phyloP scores from a whole-genome alignment of 371 early-diverging fungal species.

The Rhizomucor pusillus region DNA sequence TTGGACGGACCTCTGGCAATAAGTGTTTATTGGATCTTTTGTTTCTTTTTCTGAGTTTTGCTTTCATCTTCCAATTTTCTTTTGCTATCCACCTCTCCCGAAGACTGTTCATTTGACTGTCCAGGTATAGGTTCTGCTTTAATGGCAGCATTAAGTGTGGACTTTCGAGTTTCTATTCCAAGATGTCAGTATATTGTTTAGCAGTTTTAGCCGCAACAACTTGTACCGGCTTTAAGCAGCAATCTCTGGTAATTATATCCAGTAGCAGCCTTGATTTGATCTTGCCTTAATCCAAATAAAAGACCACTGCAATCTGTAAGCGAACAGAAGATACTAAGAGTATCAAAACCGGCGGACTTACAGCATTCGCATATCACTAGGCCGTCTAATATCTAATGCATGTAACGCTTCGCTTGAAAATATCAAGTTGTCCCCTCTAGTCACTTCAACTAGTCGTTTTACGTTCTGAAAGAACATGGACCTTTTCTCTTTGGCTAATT shows the following conservation, averaged over 20 bases:
- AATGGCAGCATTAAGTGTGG: slow-evolving; percentile 52
- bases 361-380: slow-evolving; percentile 86
- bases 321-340: background rate
- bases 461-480: slow-evolving; percentile 69
- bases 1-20: too few species aligned
- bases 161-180: slow-evolving; percentile 55
- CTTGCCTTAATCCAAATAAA: slow-evolving; percentile 38
- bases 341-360: slow-evolving; percentile 29
- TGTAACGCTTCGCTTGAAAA: slow-evolving; percentile 75
- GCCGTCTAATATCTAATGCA: slow-evolving; percentile 79
- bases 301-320: slow-evolving; percentile 21
- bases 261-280: slow-evolving; percentile 33
- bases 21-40: background rate
- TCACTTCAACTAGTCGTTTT: slow-evolving; percentile 70
- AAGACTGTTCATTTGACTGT: slow-evolving; percentile 20
- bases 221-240: slow-evolving; percentile 40
- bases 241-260: slow-evolving; percentile 27
- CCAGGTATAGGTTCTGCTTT: slow-evolving; percentile 22
- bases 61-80: slow-evolving; percentile 3
- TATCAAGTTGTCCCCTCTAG: slow-evolving; percentile 87
- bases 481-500: slow-evolving; percentile 4
- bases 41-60: background rate
- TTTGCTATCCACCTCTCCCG: slow-evolving; percentile 18
- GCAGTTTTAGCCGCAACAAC: background rate
- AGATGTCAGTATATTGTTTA: background rate